These are phyloP conservation scores for Pharus latifolius DNA, from an alignment of 176 grass and related monocot genomes.

Conservation along the genomic window DNA sequence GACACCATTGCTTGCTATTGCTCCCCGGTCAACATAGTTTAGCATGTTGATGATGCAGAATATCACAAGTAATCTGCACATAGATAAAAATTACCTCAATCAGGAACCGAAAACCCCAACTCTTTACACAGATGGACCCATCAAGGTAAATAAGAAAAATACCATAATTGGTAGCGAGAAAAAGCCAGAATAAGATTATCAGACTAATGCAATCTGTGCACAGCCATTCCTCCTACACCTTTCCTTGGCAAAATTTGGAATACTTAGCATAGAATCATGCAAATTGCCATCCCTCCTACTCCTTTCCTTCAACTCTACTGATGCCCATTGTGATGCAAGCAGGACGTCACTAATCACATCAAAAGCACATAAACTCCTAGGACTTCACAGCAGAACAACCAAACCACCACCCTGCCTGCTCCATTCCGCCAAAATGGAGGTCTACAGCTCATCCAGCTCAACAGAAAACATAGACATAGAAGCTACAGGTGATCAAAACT, in stretches of 20 bases:
- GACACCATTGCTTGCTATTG: conserved; percentile 98
- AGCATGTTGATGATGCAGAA: conserved; percentile 96
- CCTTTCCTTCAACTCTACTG: not conserved
- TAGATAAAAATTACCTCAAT: not conserved
- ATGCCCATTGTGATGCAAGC: too few species aligned
- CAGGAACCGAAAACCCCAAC: too few species aligned
- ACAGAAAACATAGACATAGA: not conserved
- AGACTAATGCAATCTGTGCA: not conserved
- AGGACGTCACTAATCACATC: not conserved
- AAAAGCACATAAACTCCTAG: not conserved
- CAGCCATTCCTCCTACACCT: too few species aligned
- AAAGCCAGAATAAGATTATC: too few species aligned
- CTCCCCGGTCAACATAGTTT: conserved; percentile 93
- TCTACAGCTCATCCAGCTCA: not conserved
- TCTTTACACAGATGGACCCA: not conserved
- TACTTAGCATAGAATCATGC: not conserved
- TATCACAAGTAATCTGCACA: conserved; percentile 84
- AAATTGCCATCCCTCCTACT: not conserved
- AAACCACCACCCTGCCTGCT: not conserved
- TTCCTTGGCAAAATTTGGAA: not conserved
- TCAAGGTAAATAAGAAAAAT: not conserved
- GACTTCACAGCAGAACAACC: not conserved
- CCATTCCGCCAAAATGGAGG: not conserved
- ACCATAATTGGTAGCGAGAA: too few species aligned
- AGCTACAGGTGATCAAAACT: not conserved